phyloP scores from a whole-genome alignment of 164 flowering plant genomes.

The Magnolia changhungtana region DNA sequence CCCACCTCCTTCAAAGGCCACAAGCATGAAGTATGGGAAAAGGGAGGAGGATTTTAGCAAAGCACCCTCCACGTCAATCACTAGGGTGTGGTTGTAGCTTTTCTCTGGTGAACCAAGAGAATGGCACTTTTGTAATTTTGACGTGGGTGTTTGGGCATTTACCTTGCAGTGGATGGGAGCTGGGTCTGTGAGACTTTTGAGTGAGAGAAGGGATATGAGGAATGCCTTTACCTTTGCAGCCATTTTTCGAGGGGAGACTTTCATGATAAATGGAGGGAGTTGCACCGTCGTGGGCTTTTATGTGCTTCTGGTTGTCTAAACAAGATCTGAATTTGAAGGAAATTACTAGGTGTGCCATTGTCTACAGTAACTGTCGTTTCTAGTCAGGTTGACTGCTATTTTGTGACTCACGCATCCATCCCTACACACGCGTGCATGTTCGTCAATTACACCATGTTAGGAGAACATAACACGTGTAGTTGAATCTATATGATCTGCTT shows the following conservation, averaged over 20 bases:
- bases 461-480: too few relatives aligned
- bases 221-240: slow-evolving; percentile 7
- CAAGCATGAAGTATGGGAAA: slow-evolving; percentile 68
- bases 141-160: background rate
- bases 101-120: slow-evolving; percentile 17
- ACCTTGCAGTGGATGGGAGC: background rate
- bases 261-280: too few relatives aligned
- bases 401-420: too few relatives aligned
- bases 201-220: slow-evolving; percentile 13
- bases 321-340: too few relatives aligned
- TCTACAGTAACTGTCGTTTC: too few relatives aligned
- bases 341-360: too few relatives aligned
- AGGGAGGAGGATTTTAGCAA: slow-evolving; percentile 46
- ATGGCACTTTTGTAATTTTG: slow-evolving; percentile 19
- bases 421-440: too few relatives aligned
- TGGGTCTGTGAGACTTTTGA: slow-evolving; percentile 16
- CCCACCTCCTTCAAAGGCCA: slow-evolving; percentile 57
- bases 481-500: too few relatives aligned
- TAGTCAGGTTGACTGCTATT: too few relatives aligned
- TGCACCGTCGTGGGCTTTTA: too few relatives aligned
- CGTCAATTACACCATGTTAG: too few relatives aligned
- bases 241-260: background rate
- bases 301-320: too few relatives aligned
- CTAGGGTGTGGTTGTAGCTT: slow-evolving; percentile 21
- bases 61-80: slow-evolving; percentile 54